Conservation (phyloP, 352 stramenopile species). For the Phytophthora tentaculata region DNA sequence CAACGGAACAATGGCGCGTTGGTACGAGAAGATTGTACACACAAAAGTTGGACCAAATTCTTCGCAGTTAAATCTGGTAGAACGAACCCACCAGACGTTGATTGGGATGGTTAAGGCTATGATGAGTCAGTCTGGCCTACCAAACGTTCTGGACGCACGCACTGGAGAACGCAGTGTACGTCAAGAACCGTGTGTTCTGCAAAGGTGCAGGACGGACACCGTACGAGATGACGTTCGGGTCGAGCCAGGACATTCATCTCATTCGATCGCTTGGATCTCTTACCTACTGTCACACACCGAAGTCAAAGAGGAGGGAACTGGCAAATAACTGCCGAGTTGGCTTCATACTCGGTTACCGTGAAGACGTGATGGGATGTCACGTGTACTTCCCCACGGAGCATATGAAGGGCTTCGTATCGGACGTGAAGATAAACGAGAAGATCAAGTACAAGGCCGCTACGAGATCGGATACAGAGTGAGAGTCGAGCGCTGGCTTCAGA, state of each 20-base stretch:
- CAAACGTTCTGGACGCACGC: conserved; percentile 6
- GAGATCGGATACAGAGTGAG: neutral
- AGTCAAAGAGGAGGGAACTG: neutral
- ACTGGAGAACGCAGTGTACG: neutral
- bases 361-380: conserved; percentile 8
- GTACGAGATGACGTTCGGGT: neutral
- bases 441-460: neutral
- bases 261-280: neutral
- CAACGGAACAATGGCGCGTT: conserved; percentile 6
- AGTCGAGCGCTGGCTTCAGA: neutral
- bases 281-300: neutral
- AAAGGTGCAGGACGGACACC: neutral
- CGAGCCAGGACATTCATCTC: neutral
- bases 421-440: conserved; percentile 11
- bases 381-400: conserved; percentile 10
- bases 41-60: conserved; percentile 8
- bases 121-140: conserved; percentile 9
- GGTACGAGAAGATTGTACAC: conserved; percentile 15
- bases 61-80: conserved; percentile 5
- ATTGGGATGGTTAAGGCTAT: conserved; percentile 12
- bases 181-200: conserved; percentile 1
- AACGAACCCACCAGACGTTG: conserved; percentile 2
- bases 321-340: neutral
- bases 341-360: conserved; percentile 12
- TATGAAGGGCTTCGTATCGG: conserved; percentile 12